Evolutionary conservation across 73 alveolate genomes (phyloP).

Genomic region (Uronychia setigera): DNA sequence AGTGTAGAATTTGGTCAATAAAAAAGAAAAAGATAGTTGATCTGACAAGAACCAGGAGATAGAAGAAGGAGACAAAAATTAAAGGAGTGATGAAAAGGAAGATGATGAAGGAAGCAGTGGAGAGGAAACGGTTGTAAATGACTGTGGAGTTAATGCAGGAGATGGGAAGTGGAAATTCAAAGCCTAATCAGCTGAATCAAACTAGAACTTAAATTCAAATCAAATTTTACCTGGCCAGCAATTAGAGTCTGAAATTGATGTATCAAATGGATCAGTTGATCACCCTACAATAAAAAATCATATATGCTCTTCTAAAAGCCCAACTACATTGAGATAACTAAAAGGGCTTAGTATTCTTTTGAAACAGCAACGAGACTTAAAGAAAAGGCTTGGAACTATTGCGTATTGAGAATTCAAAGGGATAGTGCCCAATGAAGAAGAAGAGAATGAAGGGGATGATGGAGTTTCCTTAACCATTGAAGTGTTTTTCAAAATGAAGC

Average conservation of each 20-base stretch:
- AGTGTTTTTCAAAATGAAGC: constrained; percentile 11
- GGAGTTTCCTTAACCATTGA: background rate
- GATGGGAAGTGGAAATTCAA: background rate
- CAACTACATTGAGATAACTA: background rate
- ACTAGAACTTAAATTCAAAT: background rate
- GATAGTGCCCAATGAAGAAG: background rate
- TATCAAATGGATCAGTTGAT: constrained; percentile 16
- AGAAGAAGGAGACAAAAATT: background rate
- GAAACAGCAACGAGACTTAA: background rate
- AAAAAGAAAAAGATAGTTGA: background rate
- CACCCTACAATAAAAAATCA: background rate
- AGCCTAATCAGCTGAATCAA: background rate
- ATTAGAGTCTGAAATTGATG: no score
- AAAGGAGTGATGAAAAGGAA: background rate
- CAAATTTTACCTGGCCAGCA: no score
- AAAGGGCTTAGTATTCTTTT: background rate
- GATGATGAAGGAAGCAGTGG: background rate
- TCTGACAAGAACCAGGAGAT: background rate
- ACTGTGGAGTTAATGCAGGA: background rate
- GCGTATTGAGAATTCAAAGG: background rate
- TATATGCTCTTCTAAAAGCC: constrained; percentile 6
- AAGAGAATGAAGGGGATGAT: background rate
- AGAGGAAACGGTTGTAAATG: background rate
- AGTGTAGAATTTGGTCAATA: background rate
- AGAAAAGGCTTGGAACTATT: background rate